Evolutionary conservation across 2,329 filamentous ascomycete genomes (phyloP).

Genomic region (Pseudocercospora pini-densiflorae): DNA sequence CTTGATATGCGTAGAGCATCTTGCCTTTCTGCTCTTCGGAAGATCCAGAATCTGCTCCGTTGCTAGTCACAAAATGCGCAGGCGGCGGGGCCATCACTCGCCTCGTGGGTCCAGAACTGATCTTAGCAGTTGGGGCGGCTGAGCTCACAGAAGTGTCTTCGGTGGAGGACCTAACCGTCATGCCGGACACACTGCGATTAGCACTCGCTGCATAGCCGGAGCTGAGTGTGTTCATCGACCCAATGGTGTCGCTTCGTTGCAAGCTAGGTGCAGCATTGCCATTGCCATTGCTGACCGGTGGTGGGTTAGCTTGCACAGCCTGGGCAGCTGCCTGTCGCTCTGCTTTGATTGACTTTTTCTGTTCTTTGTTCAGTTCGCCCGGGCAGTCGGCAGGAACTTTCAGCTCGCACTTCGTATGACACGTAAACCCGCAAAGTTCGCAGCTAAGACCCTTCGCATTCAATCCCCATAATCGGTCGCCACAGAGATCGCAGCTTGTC

Average conservation of each 20-base stretch:
- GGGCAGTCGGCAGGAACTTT: slow-evolving; percentile 97
- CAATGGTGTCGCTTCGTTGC: slow-evolving; percentile 84
- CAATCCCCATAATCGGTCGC: slow-evolving; percentile 94
- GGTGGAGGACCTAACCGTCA: slow-evolving; percentile 55
- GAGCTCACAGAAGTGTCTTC: slow-evolving; percentile 27
- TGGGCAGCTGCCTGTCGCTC: slow-evolving; percentile 82
- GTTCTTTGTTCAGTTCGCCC: slow-evolving; percentile 90
- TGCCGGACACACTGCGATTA: slow-evolving; percentile 73
- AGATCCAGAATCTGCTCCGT: slow-evolving; percentile 53
- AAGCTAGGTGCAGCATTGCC: slow-evolving; percentile 61
- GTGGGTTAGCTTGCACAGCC: slow-evolving; percentile 42
- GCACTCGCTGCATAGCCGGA: slow-evolving; percentile 85
- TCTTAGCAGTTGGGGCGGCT: slow-evolving; percentile 20
- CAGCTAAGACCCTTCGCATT: slow-evolving; percentile 97
- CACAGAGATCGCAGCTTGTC: slow-evolving; percentile 96
- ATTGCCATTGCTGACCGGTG: slow-evolving; percentile 33
- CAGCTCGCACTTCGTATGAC: slow-evolving; percentile 98
- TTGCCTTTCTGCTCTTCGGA: slow-evolving; percentile 70
- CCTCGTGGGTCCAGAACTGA: slow-evolving; percentile 47
- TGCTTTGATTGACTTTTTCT: slow-evolving; percentile 89
- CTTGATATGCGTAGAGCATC: slow-evolving; percentile 89
- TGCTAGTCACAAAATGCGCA: slow-evolving; percentile 70
- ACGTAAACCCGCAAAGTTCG: slow-evolving; percentile 95
- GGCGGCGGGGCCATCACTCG: slow-evolving; percentile 89
- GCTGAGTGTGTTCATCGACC: slow-evolving; percentile 72